Percentiles rank a stretch among this genome's conserved stretches.
These are phyloP conservation scores for Polytrichum commune DNA, from an alignment of 225 moss, liverwort and hornwort genomes.

Conservation along the genomic window DNA sequence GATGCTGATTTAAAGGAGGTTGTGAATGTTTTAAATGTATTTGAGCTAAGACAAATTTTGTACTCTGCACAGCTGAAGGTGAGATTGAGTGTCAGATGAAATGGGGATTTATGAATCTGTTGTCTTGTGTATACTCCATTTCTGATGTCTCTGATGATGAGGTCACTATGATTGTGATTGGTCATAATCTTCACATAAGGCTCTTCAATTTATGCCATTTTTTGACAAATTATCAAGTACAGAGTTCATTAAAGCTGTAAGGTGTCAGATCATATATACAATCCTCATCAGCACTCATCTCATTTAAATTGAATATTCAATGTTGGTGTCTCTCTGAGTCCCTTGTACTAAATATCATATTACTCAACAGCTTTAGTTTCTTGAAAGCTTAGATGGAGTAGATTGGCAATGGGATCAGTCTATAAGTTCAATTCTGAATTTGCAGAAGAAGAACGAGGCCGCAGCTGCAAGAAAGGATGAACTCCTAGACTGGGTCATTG, in stretches of 20 bases:
- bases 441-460: constrained; percentile 83
- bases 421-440: background rate
- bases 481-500: constrained; percentile 58
- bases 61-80: constrained; percentile 67
- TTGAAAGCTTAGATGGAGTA: too few species aligned
- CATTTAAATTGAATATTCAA: too few species aligned
- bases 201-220: background rate
- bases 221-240: too few species aligned
- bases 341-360: too few species aligned
- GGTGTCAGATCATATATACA: too few species aligned
- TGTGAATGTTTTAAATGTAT: constrained; percentile 60
- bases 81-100: constrained; percentile 15
- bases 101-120: background rate
- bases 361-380: too few species aligned
- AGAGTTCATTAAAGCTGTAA: too few species aligned
- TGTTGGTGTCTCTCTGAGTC: too few species aligned
- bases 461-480: constrained; percentile 73
- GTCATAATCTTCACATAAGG: too few species aligned
- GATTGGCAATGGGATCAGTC: too few species aligned
- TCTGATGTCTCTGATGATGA: constrained; percentile 4
- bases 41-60: constrained; percentile 71
- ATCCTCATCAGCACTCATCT: too few species aligned
- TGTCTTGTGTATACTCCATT: constrained; percentile 5
- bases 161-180: too few species aligned
- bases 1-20: constrained; percentile 54